These are phyloP conservation scores for Microbotryum violaceum DNA, from an alignment of 1,284 basidiomycete genomes.

Conservation along the genomic window DNA sequence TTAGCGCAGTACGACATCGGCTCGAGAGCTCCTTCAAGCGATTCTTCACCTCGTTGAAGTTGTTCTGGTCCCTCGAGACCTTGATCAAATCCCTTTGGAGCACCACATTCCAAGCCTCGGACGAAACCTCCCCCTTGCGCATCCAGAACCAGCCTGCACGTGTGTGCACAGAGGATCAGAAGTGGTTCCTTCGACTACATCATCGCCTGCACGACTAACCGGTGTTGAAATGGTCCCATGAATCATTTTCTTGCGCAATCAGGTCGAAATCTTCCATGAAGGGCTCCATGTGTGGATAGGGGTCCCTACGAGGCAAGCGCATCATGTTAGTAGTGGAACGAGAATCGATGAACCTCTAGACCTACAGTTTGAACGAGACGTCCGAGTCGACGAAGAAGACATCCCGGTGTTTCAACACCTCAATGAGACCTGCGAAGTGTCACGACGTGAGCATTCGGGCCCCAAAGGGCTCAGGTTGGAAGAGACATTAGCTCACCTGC, in stretches of 20 bases:
- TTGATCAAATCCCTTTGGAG: slow-evolving; percentile 12
- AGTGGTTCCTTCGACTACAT: too few species aligned
- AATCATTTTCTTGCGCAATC: slow-evolving; percentile 21
- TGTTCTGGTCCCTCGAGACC: slow-evolving; percentile 19
- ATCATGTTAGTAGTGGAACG: too few species aligned
- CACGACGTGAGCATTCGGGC: not conserved
- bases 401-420: slow-evolving; percentile 19
- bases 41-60: slow-evolving; percentile 18
- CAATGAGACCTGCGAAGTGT: slow-evolving; percentile 17
- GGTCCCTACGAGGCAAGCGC: slow-evolving; percentile 5
- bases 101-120: slow-evolving; percentile 21
- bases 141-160: slow-evolving; percentile 28
- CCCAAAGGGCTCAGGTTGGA: too few species aligned
- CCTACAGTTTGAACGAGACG: slow-evolving; percentile 20
- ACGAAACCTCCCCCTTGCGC: not conserved
- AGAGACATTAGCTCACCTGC: not conserved
- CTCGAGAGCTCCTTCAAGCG: not conserved
- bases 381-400: slow-evolving; percentile 29
- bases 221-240: slow-evolving; percentile 20
- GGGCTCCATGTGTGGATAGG: slow-evolving; percentile 21
- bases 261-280: slow-evolving; percentile 17
- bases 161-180: not conserved
- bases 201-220: not conserved
- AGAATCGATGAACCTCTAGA: not conserved
- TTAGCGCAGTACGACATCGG: not conserved